phyloP scores from a whole-genome alignment of 1,284 basidiomycete genomes.

The Cystobasidium pallidum region DNA sequence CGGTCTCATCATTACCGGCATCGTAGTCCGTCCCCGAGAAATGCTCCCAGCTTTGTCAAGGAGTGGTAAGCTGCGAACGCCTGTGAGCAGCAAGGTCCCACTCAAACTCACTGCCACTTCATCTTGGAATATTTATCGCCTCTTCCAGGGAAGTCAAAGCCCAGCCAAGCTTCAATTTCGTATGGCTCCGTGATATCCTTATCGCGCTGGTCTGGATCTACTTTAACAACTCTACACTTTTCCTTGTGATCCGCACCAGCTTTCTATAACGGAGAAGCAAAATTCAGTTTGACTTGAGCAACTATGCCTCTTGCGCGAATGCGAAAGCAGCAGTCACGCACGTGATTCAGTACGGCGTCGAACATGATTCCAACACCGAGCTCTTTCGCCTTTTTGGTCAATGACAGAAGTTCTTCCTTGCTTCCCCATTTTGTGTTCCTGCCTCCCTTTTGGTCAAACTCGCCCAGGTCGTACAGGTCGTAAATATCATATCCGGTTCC shows the following conservation, averaged over 20 bases:
- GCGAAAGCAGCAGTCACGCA: not conserved
- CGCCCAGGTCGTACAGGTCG: conserved; percentile 66
- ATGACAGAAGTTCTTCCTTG: conserved; percentile 73
- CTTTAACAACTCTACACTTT: conserved; percentile 72
- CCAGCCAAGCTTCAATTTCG: conserved; percentile 82
- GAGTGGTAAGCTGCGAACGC: not conserved
- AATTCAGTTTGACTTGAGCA: not conserved
- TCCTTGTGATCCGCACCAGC: conserved; percentile 79
- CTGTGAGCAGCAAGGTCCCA: conserved; percentile 37
- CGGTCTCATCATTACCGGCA: conserved; percentile 63
- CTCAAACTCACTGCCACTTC: conserved; percentile 59
- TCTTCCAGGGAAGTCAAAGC: conserved; percentile 78
- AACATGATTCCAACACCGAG: conserved; percentile 68
- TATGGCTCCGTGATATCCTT: conserved; percentile 65
- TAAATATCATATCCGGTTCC: conserved; percentile 42
- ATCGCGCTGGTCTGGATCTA: conserved; percentile 63
- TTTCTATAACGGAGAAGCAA: conserved; percentile 59
- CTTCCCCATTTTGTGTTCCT: conserved; percentile 87
- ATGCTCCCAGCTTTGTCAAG: conserved; percentile 13
- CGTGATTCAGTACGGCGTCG: conserved; percentile 59
- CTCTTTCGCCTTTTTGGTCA: conserved; percentile 62
- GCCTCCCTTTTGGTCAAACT: conserved; percentile 85
- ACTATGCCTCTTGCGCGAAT: not conserved
- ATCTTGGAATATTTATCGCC: conserved; percentile 65
- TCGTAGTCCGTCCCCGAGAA: conserved; percentile 81